phyloP scores from a whole-genome alignment of 1,284 basidiomycete genomes.

The Marasmius fiardii region DNA sequence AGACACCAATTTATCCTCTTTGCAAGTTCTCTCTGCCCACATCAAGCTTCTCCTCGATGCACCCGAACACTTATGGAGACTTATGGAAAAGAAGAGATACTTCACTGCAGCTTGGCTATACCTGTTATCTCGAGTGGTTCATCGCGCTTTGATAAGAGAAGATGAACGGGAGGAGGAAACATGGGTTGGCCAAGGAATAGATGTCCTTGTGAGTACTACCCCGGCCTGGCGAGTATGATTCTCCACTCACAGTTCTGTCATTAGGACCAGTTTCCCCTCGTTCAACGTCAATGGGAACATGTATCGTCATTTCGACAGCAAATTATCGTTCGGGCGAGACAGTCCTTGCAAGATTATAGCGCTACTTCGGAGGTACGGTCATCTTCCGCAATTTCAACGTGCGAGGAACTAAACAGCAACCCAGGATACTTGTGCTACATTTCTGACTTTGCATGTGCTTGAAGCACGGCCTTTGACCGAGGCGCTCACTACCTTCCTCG shows the following conservation, averaged over 20 bases:
- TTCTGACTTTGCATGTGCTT: conserved; percentile 79
- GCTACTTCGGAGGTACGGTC: conserved; percentile 45
- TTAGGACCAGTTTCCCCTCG: conserved; percentile 77
- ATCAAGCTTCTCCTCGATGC: conserved; percentile 85
- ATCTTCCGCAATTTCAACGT: not conserved
- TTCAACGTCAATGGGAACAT: conserved; percentile 87
- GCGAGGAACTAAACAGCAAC: conserved; percentile 5
- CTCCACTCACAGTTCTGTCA: conserved; percentile 7
- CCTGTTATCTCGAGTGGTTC: conserved; percentile 79
- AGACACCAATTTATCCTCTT: conserved; percentile 66
- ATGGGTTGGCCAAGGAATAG: conserved; percentile 62
- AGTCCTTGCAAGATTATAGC: conserved; percentile 62
- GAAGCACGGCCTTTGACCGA: conserved; percentile 78
- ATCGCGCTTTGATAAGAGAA: conserved; percentile 59
- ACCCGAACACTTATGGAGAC: conserved; percentile 84
- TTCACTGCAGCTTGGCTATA: conserved; percentile 85
- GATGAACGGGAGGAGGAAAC: conserved; percentile 57
- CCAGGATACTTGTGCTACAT: conserved; percentile 70
- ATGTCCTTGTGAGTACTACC: conserved; percentile 48
- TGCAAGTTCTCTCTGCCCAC: conserved; percentile 82
- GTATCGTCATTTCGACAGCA: conserved; percentile 81
- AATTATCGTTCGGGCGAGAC: conserved; percentile 78
- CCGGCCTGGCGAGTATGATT: conserved; percentile 1
- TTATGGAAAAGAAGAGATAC: conserved; percentile 76
- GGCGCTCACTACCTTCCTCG: conserved; percentile 65